Evolutionary conservation across 495 filamentous ascomycete species (phyloP), one percentile per base, ranked within the genome.

Genomic region (Daldinia grandis): DNA sequence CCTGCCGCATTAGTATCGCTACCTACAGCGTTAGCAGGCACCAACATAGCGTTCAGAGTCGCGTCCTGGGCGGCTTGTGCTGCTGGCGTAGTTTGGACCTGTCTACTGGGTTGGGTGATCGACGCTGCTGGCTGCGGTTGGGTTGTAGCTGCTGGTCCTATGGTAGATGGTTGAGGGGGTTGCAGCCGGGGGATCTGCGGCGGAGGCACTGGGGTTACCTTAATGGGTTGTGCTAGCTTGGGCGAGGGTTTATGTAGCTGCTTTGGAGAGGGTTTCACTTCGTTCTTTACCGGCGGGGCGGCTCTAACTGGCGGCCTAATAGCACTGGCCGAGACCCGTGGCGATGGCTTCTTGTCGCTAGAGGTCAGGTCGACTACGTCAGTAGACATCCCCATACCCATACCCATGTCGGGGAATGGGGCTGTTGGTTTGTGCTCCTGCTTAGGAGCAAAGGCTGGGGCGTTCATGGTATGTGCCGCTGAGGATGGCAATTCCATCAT

Each of bases 331-430:
- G 68, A 50, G 4, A 70, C 62, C 25, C 70, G 70, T 19, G 73
- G 75, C 25, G 75, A 73, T 24, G 70, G 70, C 27, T 75, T 77
- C 56, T 76, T 76, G 14, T 76, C 75, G 49, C 37, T 58, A 19
- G 44, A 33, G 15, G 75, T 74, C 10, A 77, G 63, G 40, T 77
- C 75, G 21, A 76, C 70, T 10, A 77, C 54, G 44, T 76, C 71
- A 5, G 14, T 40, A 24, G 64, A 55, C 56, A 59, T 59, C 17
- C 56, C 56, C 24, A 58, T 56, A n/a, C 80, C 78, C 57, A 81
- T 75, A 14, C 80, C 80, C 82, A 84, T 84, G 62, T 83, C 80
- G 15, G 83, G 80, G 64, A 85, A 83, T 1, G 83, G 83, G 10
- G 82, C 81, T 25, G 80, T 78, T 2, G 81, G 76, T 65, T 79